A percentile compares a stretch with the other conserved stretches of the same genome.
Conservation (phyloP, 805 yeast species). For the Starmerella scarabaei region DNA sequence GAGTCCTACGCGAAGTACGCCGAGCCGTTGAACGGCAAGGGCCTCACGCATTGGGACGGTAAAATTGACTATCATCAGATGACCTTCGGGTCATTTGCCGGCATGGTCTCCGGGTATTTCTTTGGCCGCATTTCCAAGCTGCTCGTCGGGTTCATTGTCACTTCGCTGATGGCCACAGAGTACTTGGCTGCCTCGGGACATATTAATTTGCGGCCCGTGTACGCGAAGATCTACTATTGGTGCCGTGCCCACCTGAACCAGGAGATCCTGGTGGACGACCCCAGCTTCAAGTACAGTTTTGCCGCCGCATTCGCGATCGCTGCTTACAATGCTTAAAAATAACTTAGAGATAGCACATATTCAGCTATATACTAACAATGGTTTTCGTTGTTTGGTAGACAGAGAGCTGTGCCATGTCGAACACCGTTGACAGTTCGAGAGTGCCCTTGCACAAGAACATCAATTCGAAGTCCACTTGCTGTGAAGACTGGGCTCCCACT, state of each 20-base stretch:
- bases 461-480: constrained; percentile 40
- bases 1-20: constrained; percentile 16
- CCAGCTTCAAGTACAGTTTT: constrained; percentile 50
- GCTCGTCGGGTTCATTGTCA: constrained; percentile 39
- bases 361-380: neutral
- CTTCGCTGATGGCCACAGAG: constrained; percentile 35
- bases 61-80: constrained; percentile 46
- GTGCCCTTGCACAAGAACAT: constrained; percentile 63
- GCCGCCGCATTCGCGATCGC: constrained; percentile 29
- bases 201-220: constrained; percentile 20
- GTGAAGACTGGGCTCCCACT: constrained; percentile 33
- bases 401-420: constrained; percentile 29
- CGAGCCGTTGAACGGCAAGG: constrained; percentile 12
- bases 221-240: constrained; percentile 23
- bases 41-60: constrained; percentile 19
- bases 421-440: constrained; percentile 64
- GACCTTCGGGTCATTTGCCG: constrained; percentile 50
- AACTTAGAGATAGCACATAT: neutral
- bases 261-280: constrained; percentile 40
- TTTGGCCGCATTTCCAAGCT: constrained; percentile 49
- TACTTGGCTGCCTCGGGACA: constrained; percentile 46
- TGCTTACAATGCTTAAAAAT: constrained; percentile 24
- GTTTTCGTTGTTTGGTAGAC: constrained; percentile 14
- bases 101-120: constrained; percentile 44
- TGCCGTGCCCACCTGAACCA: constrained; percentile 29